A percentile compares a stretch with the other conserved stretches of the same genome.
Evolutionary conservation across 305 asterid genomes (phyloP).

Genomic region (Fraxinus baroniana): DNA sequence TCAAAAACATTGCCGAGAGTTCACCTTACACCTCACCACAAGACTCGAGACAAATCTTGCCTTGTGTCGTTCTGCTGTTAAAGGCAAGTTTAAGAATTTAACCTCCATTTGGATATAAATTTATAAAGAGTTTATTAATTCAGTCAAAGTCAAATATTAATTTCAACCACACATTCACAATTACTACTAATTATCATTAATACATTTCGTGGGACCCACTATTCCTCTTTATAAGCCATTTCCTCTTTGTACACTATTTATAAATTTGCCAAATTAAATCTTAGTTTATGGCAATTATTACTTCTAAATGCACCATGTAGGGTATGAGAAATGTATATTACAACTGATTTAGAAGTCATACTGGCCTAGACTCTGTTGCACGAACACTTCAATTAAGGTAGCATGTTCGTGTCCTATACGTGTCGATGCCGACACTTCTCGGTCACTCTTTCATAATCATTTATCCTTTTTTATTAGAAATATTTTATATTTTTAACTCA

Average conservation of each 20-base stretch:
- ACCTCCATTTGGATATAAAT: not conserved
- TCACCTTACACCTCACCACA: conserved; percentile 85
- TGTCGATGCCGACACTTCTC: not conserved
- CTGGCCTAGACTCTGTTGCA: not conserved
- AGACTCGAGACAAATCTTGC: conserved; percentile 80
- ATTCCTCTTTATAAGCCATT: not conserved
- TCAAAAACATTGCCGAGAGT: conserved; percentile 89
- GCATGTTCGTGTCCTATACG: not conserved
- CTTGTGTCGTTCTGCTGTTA: conserved; percentile 71
- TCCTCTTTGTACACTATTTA: not conserved
- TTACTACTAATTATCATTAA: not conserved
- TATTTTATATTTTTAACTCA: not conserved
- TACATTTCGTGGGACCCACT: not conserved
- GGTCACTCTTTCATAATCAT: not conserved
- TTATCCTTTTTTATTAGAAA: not conserved
- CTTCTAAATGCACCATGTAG: not conserved
- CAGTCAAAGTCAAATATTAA: not conserved
- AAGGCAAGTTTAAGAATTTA: conserved; percentile 53
- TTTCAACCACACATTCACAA: not conserved
- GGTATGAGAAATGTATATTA: not conserved
- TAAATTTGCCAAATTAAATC: not conserved
- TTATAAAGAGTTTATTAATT: not conserved
- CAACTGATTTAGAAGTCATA: not conserved
- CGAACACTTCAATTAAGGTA: not conserved
- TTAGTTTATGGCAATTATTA: not conserved